Percentiles rank a stretch among this genome's conserved stretches.
Evolutionary conservation across 2,329 filamentous ascomycete species (phyloP).

Genomic region (Colletotrichum sp.): DNA sequence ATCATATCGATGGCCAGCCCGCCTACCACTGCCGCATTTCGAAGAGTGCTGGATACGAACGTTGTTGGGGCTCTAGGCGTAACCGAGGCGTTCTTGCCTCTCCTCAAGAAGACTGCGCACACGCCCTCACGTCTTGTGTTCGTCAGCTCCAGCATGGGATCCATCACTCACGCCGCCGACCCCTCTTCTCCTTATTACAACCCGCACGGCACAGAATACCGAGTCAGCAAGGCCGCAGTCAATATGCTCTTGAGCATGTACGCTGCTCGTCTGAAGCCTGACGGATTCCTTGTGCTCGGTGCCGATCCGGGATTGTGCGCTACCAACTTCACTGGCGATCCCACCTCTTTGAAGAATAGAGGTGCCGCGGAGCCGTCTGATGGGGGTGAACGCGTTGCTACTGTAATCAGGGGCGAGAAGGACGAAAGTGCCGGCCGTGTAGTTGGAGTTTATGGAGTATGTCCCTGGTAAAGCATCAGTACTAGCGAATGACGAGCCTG

Average conservation of each 20-base stretch:
- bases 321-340: background rate
- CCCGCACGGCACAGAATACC: slow-evolving; percentile 29
- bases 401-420: background rate
- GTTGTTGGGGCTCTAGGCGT: slow-evolving; percentile 31
- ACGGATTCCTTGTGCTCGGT: background rate
- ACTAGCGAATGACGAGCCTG: background rate
- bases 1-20: slow-evolving; percentile 26
- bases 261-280: slow-evolving; percentile 27
- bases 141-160: slow-evolving; percentile 39
- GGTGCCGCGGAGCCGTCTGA: background rate
- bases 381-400: background rate
- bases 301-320: background rate
- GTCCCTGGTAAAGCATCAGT: background rate
- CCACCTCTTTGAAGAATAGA: background rate
- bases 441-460: background rate
- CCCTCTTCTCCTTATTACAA: slow-evolving; percentile 28
- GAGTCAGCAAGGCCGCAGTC: slow-evolving; percentile 44
- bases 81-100: slow-evolving; percentile 29
- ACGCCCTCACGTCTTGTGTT: slow-evolving; percentile 40
- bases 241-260: slow-evolving; percentile 43
- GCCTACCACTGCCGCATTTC: background rate
- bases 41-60: slow-evolving; percentile 29
- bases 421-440: background rate
- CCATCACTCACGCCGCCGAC: slow-evolving; percentile 31
- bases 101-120: slow-evolving; percentile 29